Conservation (phyloP, 108 stramenopile species). For the Parietichytrium sp. region DNA sequence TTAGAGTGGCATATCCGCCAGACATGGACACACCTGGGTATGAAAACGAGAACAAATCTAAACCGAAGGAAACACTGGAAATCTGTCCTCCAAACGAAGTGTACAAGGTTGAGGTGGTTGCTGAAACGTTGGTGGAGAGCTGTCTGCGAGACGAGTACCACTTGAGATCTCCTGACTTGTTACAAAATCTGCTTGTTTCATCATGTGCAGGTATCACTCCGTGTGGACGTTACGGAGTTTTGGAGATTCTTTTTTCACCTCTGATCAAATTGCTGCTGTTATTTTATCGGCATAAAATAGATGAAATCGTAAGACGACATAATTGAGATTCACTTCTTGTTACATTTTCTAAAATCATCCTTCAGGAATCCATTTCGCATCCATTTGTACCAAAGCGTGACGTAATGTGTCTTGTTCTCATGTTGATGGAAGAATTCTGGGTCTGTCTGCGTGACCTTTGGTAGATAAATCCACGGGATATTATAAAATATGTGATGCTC, state of each 20-base stretch:
- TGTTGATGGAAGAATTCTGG: too few relatives aligned
- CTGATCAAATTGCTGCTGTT: too few relatives aligned
- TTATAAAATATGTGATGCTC: too few relatives aligned
- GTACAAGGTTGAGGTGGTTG: neutral
- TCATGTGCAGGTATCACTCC: neutral
- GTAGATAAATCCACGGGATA: too few relatives aligned
- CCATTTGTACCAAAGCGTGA: too few relatives aligned
- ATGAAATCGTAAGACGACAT: too few relatives aligned
- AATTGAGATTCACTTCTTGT: too few relatives aligned
- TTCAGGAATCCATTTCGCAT: too few relatives aligned
- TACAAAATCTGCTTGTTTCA: conserved; percentile 26
- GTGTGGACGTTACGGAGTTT: neutral
- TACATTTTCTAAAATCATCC: too few relatives aligned
- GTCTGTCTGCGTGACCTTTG: too few relatives aligned
- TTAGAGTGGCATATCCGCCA: conserved; percentile 84
- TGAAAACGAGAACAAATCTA: conserved; percentile 70
- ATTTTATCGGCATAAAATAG: too few relatives aligned
- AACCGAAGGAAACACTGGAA: conserved; percentile 66
- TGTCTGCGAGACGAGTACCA: neutral
- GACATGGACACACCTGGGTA: conserved; percentile 97
- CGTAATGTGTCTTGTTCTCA: too few relatives aligned
- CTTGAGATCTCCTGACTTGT: neutral
- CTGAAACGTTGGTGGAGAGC: neutral
- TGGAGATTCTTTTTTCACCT: neutral
- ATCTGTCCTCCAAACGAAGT: conserved; percentile 38